These are phyloP conservation scores for Acer negundo DNA, from an alignment of 345 rosid genomes.

Conservation along the genomic window DNA sequence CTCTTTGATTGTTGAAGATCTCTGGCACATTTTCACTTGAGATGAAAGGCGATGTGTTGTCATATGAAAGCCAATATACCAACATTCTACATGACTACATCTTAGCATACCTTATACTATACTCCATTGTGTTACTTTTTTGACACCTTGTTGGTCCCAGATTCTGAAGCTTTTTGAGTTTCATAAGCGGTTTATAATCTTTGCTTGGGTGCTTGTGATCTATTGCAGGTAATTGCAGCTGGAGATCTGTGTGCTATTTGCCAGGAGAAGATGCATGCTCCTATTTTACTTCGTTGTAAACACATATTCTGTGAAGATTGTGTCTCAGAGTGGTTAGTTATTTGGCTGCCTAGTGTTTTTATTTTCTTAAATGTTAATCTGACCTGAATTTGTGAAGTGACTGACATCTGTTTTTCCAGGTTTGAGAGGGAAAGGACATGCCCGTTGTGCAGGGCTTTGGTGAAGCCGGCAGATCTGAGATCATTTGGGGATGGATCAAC, in stretches of 20 bases:
- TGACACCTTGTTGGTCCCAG: neutral
- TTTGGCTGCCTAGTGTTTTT: neutral
- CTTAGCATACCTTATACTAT: neutral
- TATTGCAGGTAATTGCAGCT: conserved; percentile 82
- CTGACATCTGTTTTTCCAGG: conserved; percentile 46
- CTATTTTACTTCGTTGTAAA: conserved; percentile 88
- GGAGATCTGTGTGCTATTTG: conserved; percentile 97
- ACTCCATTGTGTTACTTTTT: neutral
- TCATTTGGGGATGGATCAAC: conserved; percentile 98
- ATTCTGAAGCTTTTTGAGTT: neutral
- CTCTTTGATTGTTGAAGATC: neutral
- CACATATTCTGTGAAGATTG: conserved; percentile 99
- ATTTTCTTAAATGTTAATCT: neutral
- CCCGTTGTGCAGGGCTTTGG: conserved; percentile 95
- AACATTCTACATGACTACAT: neutral
- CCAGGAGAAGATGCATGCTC: conserved; percentile 99
- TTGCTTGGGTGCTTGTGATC: neutral
- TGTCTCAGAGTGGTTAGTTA: conserved; percentile 91
- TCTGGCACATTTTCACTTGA: neutral
- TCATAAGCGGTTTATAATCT: neutral
- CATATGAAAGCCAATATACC: neutral
- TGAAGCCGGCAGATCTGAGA: conserved; percentile 88
- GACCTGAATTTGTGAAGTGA: neutral
- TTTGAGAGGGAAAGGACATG: conserved; percentile 99
- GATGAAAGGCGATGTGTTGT: neutral